A percentile compares a stretch with the other conserved stretches of the same genome.
These are phyloP conservation scores for Wickerhamiella lipophila DNA, from an alignment of 805 yeast species.

Conservation along the genomic window DNA sequence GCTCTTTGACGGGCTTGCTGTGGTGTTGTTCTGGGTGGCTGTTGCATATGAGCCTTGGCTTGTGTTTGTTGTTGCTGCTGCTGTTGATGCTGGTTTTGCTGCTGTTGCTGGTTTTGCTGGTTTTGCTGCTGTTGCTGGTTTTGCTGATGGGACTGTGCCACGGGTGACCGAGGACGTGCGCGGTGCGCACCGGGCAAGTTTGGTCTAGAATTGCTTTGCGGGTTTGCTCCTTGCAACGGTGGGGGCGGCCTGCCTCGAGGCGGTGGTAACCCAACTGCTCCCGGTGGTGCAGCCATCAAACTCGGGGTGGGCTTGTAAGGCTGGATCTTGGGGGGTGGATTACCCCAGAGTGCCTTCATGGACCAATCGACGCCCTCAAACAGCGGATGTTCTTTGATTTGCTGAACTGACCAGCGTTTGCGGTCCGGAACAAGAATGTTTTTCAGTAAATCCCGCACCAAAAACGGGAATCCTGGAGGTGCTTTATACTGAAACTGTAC, in stretches of 20 bases:
- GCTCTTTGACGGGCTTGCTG: conserved; percentile 6
- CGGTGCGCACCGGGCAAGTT: not conserved
- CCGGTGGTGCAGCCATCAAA: conserved; percentile 19
- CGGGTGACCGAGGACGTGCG: not conserved
- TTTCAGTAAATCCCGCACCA: conserved; percentile 52
- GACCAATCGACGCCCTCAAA: conserved; percentile 62
- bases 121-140: not conserved
- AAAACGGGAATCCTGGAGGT: conserved; percentile 51
- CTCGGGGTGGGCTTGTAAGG: conserved; percentile 29
- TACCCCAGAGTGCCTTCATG: conserved; percentile 54
- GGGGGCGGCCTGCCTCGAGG: conserved; percentile 3
- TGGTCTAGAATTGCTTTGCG: not conserved
- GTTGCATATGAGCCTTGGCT: not conserved
- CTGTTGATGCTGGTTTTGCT: no score
- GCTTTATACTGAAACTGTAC: conserved; percentile 62
- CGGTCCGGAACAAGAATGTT: conserved; percentile 58
- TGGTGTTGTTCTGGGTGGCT: not conserved
- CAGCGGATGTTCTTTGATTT: conserved; percentile 59
- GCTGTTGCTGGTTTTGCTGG: not conserved
- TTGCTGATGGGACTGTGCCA: not conserved
- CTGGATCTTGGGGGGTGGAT: conserved; percentile 52
- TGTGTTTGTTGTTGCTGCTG: not conserved
- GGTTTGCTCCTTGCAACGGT: not conserved
- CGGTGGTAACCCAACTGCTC: conserved; percentile 6
- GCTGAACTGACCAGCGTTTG: conserved; percentile 43